A percentile compares a stretch with the other conserved stretches of the same genome.
These are phyloP conservation scores for Phytophthora tubulina DNA, from an alignment of 352 stramenopile species.

Conservation along the genomic window DNA sequence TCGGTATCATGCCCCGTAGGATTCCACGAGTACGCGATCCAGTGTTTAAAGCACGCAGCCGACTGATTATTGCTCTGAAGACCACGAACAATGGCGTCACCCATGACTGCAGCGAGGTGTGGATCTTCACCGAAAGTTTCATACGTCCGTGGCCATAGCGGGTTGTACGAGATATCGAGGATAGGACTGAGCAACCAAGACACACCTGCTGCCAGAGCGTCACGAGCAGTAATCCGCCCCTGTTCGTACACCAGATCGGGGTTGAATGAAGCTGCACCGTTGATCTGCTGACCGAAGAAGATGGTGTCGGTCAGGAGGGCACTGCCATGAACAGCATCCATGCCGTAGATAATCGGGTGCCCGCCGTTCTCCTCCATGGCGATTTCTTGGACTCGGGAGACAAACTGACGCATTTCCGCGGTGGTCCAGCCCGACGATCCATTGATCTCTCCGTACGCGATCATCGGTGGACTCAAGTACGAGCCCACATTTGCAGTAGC, in stretches of 20 bases:
- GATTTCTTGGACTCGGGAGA: conserved; percentile 76
- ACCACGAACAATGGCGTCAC: conserved; percentile 62
- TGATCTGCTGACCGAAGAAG: conserved; percentile 87
- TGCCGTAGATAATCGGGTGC: conserved; percentile 76
- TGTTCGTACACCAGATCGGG: conserved; percentile 56
- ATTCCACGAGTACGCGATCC: conserved; percentile 76
- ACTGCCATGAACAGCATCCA: conserved; percentile 88
- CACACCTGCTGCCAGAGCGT: conserved; percentile 79
- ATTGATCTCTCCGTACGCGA: conserved; percentile 10
- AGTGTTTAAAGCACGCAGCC: conserved; percentile 83
- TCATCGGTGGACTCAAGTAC: conserved; percentile 78
- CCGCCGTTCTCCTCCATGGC: conserved; percentile 40
- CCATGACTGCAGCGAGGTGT: conserved; percentile 53
- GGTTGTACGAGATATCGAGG: conserved; percentile 75
- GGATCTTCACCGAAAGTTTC: not conserved
- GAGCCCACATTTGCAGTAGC: conserved; percentile 64
- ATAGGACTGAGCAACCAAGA: conserved; percentile 88
- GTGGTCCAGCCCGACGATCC: conserved; percentile 50
- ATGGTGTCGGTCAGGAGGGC: conserved; percentile 75
- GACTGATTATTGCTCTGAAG: conserved; percentile 64
- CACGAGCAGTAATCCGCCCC: conserved; percentile 63
- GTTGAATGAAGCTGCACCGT: conserved; percentile 86
- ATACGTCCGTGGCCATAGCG: conserved; percentile 27
- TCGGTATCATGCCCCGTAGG: conserved; percentile 60
- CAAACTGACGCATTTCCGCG: conserved; percentile 39